phyloP scores from a whole-genome alignment of 2,329 filamentous ascomycete species.

The Tolypocladium sp. region DNA sequence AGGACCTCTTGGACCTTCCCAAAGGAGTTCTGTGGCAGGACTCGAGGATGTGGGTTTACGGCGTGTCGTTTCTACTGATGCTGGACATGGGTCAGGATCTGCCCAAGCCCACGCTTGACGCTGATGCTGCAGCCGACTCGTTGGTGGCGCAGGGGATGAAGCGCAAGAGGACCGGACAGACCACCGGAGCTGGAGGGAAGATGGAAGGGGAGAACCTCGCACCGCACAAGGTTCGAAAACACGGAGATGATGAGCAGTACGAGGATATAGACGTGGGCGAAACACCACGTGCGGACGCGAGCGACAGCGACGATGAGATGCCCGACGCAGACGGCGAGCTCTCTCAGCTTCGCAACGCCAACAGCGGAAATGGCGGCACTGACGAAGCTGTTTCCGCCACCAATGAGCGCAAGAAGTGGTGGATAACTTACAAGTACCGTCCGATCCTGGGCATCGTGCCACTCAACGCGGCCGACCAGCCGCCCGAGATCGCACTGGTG shows the following conservation, averaged over 20 bases:
- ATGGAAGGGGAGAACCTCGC: constrained; percentile 37
- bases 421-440: constrained; percentile 88
- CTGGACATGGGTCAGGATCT: constrained; percentile 73
- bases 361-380: constrained; percentile 7
- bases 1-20: constrained; percentile 64
- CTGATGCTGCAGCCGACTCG: constrained; percentile 21
- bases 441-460: constrained; percentile 72
- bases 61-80: constrained; percentile 83
- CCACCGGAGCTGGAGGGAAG: constrained; percentile 43
- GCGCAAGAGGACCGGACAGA: constrained; percentile 41
- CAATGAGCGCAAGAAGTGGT: constrained; percentile 38
- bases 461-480: constrained; percentile 26
- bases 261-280: constrained; percentile 29
- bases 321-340: constrained; percentile 23
- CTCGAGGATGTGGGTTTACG: constrained; percentile 76
- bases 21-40: constrained; percentile 83
- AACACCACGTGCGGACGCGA: constrained; percentile 21
- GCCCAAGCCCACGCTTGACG: constrained; percentile 15
- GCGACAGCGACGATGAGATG: constrained; percentile 28
- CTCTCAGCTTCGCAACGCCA: constrained; percentile 21
- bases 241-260: constrained; percentile 29
- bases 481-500: constrained; percentile 75
- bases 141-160: constrained; percentile 31
- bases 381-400: constrained; percentile 11
- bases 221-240: constrained; percentile 33